Evolutionary conservation across 257 asterid genomes (phyloP), one percentile per base, ranked within the genome.

Genomic region (Lavandula angustifolia): DNA sequence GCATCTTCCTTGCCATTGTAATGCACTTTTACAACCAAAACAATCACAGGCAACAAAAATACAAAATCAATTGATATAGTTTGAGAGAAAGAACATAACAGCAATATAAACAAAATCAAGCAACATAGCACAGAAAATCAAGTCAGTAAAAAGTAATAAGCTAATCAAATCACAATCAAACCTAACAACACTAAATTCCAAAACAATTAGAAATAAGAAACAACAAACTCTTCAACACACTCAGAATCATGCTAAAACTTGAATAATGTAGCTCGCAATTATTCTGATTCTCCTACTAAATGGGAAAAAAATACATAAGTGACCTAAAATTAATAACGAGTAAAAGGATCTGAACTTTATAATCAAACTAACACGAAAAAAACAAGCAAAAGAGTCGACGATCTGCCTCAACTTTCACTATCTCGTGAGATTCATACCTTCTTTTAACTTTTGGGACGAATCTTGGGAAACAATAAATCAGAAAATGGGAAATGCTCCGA

Each of bases 1-100:
- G 79, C 97, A 89, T 85, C 87, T 92, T 92, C 76, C 98, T 84
- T n/a, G 97, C 84, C 98, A 92, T 92, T 73, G 64, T 58, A 57
- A 50, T 63, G 62, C 32, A 52, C 92, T 81, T 81, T 63, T 5
- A 22, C 27, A 22, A 22, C 27, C 27, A 22, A 22, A 68, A 70
- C 27, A 5, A 42, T 58, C 64, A 69, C 54, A 68, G 34, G 63
- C 37, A 41, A 38, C 47, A 64, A 42, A 37, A n/a, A 17, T 16
- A 78, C 22, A 46, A 41, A 65, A 53, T 27, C n/a, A 33, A 68
- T 70, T 52, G 42, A 65, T 27, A 11, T 17, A 5, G 57, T 22
- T 22, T 44, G 60, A 46, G 4, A 50, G 46, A 57, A 48, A 27
- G 27, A 42, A 52, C 16, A 61, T 35, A 31, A 68, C 22, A 54